phyloP scores from a whole-genome alignment of 768 basidiomycete species.

The Kwoniella pini region DNA sequence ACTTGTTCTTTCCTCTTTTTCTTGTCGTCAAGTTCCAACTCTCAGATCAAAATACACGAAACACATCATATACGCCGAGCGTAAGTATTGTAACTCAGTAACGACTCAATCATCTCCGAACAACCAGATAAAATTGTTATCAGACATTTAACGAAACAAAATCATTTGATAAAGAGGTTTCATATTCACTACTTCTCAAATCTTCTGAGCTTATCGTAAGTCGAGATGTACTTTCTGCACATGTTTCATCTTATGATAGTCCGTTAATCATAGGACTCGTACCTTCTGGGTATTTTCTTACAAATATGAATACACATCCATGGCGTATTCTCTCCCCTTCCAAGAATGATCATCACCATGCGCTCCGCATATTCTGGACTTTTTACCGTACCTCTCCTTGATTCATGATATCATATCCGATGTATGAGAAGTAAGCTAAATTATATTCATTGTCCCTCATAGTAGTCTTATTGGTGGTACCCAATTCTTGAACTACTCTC shows the following conservation, averaged over 20 bases:
- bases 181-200: neutral
- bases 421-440: neutral
- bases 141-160: too few species aligned
- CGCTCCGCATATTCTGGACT: neutral
- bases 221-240: neutral
- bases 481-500: too few species aligned
- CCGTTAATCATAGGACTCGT: neutral
- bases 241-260: neutral
- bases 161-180: neutral
- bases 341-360: too few species aligned
- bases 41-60: neutral
- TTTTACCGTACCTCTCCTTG: neutral
- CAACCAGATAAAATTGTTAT: too few species aligned
- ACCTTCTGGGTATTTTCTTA: neutral
- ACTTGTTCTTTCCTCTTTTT: too few species aligned
- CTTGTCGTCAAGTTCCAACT: conserved; percentile 5
- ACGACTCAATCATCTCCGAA: neutral
- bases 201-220: neutral
- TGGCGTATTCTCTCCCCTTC: neutral
- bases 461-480: neutral
- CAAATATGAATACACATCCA: neutral
- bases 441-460: neutral
- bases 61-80: conserved; percentile 4
- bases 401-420: neutral
- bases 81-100: conserved; percentile 4